Evolutionary conservation across 306 rosid species (phyloP).

Genomic region (Pyrus betulifolia): DNA sequence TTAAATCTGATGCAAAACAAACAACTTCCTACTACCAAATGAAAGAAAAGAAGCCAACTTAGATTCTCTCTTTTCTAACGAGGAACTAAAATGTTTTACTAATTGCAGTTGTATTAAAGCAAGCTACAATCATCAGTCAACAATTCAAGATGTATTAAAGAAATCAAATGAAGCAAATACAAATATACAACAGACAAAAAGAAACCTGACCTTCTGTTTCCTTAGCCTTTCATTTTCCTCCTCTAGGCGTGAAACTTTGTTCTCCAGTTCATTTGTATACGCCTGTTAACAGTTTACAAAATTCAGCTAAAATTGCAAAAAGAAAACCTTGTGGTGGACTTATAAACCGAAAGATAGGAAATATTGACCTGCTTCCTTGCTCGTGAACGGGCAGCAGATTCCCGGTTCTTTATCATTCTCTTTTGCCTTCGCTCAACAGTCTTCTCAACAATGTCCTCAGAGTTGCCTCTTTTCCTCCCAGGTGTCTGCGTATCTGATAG

Average conservation of each 20-base stretch:
- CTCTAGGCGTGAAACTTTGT: constrained; percentile 71
- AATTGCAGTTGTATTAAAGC: neutral
- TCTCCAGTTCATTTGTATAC: constrained; percentile 85
- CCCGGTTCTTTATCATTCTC: constrained; percentile 94
- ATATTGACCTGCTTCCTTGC: constrained; percentile 83
- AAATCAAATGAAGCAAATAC: constrained; percentile 2
- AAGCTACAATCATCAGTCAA: neutral
- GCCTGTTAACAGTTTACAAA: constrained; percentile 43
- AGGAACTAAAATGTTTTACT: neutral
- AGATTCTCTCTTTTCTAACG: neutral
- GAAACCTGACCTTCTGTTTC: constrained; percentile 66
- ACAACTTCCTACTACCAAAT: neutral
- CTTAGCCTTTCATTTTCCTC: constrained; percentile 92
- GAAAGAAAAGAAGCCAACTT: neutral
- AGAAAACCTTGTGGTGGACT: neutral
- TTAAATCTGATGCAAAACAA: neutral
- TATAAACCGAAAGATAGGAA: neutral
- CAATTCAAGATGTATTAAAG: constrained; percentile 3
- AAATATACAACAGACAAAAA: constrained; percentile 3
- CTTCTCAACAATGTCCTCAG: constrained; percentile 62
- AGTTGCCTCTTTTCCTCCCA: constrained; percentile 64
- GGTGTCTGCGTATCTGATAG: constrained; percentile 53
- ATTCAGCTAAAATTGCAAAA: neutral
- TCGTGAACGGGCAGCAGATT: constrained; percentile 97
- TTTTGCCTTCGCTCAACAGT: constrained; percentile 90